Evolutionary conservation across 164 flowering plant genomes (phyloP).

Genomic region (Aristolochia contorta): DNA sequence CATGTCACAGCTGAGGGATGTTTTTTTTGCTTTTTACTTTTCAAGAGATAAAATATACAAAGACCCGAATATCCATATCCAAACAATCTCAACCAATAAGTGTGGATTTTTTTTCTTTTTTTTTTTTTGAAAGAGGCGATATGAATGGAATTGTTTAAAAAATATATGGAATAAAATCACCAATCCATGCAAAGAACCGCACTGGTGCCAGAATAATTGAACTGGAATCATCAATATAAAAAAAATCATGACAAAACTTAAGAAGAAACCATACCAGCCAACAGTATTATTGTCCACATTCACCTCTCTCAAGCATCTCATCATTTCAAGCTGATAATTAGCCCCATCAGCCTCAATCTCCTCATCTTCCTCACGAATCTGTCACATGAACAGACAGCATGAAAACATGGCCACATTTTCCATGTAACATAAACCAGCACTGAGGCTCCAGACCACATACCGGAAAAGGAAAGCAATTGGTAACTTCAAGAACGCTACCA

Average conservation of each 20-base stretch:
- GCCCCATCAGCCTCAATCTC: conserved; percentile 99
- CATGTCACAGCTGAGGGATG: too few relatives aligned
- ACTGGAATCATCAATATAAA: too few relatives aligned
- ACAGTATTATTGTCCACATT: conserved; percentile 98
- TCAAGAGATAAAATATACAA: too few relatives aligned
- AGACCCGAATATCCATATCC: too few relatives aligned
- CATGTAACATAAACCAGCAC: neutral
- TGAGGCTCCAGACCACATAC: conserved; percentile 24
- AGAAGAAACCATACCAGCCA: conserved; percentile 28
- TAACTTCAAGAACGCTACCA: conserved; percentile 97
- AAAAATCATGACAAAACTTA: too few relatives aligned
- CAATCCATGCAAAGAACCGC: neutral
- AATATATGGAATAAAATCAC: too few relatives aligned
- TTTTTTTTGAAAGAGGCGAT: too few relatives aligned
- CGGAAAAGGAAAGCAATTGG: conserved; percentile 96
- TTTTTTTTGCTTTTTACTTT: too few relatives aligned
- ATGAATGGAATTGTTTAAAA: too few relatives aligned
- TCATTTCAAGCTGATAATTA: conserved; percentile 98
- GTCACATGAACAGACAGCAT: neutral
- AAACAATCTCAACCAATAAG: too few relatives aligned
- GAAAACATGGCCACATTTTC: neutral
- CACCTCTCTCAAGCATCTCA: conserved; percentile 97
- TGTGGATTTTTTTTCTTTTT: too few relatives aligned
- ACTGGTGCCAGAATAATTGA: neutral
- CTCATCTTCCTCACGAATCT: conserved; percentile 90